Evolutionary conservation across 805 yeast genomes (phyloP), one percentile per base, ranked within the genome.

Genomic region (Barnettozyma sp.): DNA sequence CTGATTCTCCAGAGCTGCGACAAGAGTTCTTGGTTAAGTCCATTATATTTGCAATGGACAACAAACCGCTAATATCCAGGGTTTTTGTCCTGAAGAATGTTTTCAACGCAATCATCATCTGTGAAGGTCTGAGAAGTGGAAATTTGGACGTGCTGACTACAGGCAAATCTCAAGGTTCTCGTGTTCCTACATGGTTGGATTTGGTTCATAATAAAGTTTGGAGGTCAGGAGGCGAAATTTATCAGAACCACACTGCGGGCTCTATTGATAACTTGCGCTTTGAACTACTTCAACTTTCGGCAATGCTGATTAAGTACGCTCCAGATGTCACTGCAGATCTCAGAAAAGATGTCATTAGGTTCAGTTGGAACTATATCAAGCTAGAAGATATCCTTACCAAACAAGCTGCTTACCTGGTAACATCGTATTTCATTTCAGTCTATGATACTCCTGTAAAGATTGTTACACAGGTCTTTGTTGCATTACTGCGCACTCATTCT

Each of bases 301-400:
- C 95, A 0, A 60, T 82, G 29, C 60, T 92, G 29, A 73, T 87
- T 18, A 78, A 78, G 50, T 73, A 76, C 59, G 78, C 83, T 1
- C 77, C 94, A 0, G 56, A 62, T 0, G 58, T 67, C 9, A 68
- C 85, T 18, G 62, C 71, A 7, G 81, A 75, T 12, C 68, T 73
- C 45, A 68, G 83, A 28, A 90, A 86, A 52, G 95, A 87, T 48
- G 76, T 92, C 28, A 85, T 92, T 56, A 86, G 85, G 56, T 92
- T 87, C 61, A 82, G 87, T 48, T 92, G 99, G 99, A 83, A 84
- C 46, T 83, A 79, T 50, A 80, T 92, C 52, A 85, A 85, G 47
- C 63, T 88, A 22, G 97, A 88, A 43, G 99, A 92, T 54, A 72
- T 78, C 34, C 73, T 87, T 34, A 76, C 94, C 18, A 92, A 92